Conservation (phyloP, 305 asterid species). For the Solanum hybrid region DNA sequence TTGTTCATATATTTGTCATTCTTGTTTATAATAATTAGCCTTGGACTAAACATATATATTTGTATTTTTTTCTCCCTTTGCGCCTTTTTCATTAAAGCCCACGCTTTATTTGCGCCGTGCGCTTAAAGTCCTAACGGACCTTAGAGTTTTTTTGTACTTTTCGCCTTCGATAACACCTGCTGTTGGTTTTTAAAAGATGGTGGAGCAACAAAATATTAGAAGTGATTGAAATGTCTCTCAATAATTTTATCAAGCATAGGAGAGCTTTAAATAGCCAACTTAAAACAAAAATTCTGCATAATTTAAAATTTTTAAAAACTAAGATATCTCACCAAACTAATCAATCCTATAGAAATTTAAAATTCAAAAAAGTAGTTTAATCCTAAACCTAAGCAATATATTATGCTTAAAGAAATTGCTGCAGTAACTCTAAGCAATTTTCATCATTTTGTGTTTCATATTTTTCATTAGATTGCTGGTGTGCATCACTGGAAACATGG, state of each 20-base stretch:
- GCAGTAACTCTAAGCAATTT: neutral
- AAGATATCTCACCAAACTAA: neutral
- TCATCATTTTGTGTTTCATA: neutral
- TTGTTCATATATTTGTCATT: too few species aligned
- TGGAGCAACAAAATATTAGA: neutral
- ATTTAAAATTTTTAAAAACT: neutral
- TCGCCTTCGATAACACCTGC: neutral
- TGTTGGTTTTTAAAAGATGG: neutral
- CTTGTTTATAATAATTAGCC: too few species aligned
- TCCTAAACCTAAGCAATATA: neutral
- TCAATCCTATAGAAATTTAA: neutral
- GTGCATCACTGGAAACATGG: conserved; percentile 95
- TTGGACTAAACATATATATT: too few species aligned
- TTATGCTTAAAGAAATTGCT: neutral
- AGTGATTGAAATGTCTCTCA: neutral
- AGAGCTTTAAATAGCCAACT: neutral
- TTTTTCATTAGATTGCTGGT: conserved; percentile 60
- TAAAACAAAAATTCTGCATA: neutral
- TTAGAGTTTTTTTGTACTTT: neutral
- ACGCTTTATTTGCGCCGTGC: neutral
- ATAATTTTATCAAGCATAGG: neutral
- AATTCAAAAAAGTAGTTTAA: neutral
- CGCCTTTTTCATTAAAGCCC: neutral
- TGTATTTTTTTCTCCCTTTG: neutral
- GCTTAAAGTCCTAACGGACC: neutral